Base-by-base conservation (phyloP, 192 early-diverging fungal genomes). In the Lunasporangiospora selenospora region DNA sequence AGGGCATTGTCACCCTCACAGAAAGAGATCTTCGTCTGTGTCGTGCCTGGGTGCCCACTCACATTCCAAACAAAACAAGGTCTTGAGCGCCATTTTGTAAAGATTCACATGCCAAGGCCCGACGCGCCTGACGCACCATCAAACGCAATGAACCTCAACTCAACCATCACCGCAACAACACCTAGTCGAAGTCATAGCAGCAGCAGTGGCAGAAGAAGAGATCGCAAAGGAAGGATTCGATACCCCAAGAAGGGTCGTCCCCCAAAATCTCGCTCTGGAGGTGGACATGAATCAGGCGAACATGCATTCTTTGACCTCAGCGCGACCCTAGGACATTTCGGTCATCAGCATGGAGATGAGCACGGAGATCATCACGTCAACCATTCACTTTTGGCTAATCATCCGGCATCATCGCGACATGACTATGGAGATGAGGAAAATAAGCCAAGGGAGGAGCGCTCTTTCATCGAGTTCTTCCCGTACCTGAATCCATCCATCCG, bases 381-480 rank as follows among this genome's bases (percentile, higher is more conserved):
- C 32, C 65, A 59, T n/a, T 47, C 56, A 2, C 51, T 58, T 4
- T 18, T 53, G 6, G 56, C 56, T 23, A 59, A 26, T n/a, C 59
- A 71, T 27, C 45, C 52, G 15, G 53, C 59, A 2, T 52, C 67
- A 3, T 11, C 46, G 5, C 69, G 54, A 24, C 69, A 73, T 27
- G 69, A 51, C 19, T 16, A 63, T 46, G 60, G 42, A 16, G 69
- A 71, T 12, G 61, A 70, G 12, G 76, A 77, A 21, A 47, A 44
- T 31, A 88, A 89, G 52, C 95, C 93, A 27, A 81, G 92, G 43
- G 95, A 97, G 76, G 95, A 97, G 75, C 84, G 88, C 41, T 83
- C 90, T 18, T 95, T 87, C 64, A 77, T 81, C 21, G 91, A 91
- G 39, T 88, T 90, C 34, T 94, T 91, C 62, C 92, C 95, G 2